Percentiles rank a stretch among this genome's conserved stretches.
phyloP scores from a whole-genome alignment of 176 grass and related monocot species.

The Rhipidocladum racemiflorum region DNA sequence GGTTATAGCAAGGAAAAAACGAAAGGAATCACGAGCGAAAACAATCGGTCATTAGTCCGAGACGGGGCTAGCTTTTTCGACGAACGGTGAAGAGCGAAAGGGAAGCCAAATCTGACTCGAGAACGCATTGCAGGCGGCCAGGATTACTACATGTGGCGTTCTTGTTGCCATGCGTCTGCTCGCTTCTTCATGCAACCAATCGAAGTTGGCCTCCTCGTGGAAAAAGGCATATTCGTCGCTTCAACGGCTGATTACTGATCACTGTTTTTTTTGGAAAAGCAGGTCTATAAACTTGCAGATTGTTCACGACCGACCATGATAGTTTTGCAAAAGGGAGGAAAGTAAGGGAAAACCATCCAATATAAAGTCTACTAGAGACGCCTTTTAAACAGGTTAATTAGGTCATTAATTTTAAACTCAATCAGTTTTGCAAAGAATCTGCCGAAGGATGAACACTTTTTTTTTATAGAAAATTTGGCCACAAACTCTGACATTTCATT shows the following conservation, averaged over 20 bases:
- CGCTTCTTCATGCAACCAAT: background rate
- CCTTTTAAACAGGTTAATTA: background rate
- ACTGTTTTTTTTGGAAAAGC: background rate
- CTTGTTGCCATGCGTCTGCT: background rate
- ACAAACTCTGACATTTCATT: too few relatives aligned
- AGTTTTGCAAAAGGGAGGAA: conserved; percentile 26
- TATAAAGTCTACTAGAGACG: background rate
- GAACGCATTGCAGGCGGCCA: conserved; percentile 38
- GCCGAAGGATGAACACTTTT: background rate
- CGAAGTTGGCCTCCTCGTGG: background rate
- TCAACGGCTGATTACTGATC: background rate
- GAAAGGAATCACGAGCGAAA: background rate
- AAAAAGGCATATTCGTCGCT: conserved; percentile 29
- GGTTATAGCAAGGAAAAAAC: background rate
- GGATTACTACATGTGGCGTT: background rate
- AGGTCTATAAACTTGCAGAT: background rate
- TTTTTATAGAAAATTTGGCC: too few relatives aligned
- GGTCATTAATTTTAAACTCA: background rate
- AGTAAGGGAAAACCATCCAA: background rate
- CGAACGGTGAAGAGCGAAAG: conserved; percentile 37
- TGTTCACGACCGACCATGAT: conserved; percentile 31
- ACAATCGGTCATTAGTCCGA: background rate
- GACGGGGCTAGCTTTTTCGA: conserved; percentile 16
- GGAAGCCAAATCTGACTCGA: conserved; percentile 34
- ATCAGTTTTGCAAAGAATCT: conserved; percentile 14